Percentiles rank a stretch among this genome's conserved stretches.
Conservation (phyloP, 768 basidiomycete species). For the Russula brevipes region DNA sequence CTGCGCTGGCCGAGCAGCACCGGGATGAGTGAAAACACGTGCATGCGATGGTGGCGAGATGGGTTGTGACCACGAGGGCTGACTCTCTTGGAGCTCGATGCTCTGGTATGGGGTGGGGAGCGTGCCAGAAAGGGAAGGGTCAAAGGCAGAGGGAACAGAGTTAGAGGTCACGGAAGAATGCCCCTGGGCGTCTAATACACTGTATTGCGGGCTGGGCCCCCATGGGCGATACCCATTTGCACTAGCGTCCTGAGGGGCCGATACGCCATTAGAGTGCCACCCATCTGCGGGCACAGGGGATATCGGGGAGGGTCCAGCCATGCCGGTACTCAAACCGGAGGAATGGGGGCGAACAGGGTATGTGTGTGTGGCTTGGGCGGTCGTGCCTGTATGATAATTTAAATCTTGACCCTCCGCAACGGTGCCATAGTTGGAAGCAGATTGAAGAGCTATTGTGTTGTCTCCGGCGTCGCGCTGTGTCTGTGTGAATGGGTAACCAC, state of each 20-base stretch:
- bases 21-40: slow-evolving; percentile 16
- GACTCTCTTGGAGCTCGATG: slow-evolving; percentile 20
- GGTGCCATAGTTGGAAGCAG: slow-evolving; percentile 14
- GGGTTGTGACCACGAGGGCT: slow-evolving; percentile 22
- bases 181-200: slow-evolving; percentile 15
- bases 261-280: slow-evolving; percentile 14
- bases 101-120: slow-evolving; percentile 16
- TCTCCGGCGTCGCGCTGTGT: slow-evolving; percentile 12
- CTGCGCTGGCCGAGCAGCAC: slow-evolving; percentile 6
- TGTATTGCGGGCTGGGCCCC: slow-evolving; percentile 15
- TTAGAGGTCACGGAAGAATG: slow-evolving; percentile 12
- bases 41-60: slow-evolving; percentile 16
- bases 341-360: slow-evolving; percentile 16
- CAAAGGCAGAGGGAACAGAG: slow-evolving; percentile 16
- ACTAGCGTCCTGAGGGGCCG: slow-evolving; percentile 15
- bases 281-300: slow-evolving; percentile 14
- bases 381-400: slow-evolving; percentile 12
- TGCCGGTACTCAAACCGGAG: slow-evolving; percentile 5
- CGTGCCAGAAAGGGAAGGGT: slow-evolving; percentile 18
- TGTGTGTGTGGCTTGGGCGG: slow-evolving; percentile 12
- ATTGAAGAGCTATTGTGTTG: slow-evolving; percentile 19
- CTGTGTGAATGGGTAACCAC: slow-evolving; percentile 14
- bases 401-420: slow-evolving; percentile 10
- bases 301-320: slow-evolving; percentile 12
- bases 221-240: slow-evolving; percentile 22